Evolutionary conservation across 345 rosid species (phyloP), one percentile per base, ranked within the genome.

Genomic region (Citrus sinensis): DNA sequence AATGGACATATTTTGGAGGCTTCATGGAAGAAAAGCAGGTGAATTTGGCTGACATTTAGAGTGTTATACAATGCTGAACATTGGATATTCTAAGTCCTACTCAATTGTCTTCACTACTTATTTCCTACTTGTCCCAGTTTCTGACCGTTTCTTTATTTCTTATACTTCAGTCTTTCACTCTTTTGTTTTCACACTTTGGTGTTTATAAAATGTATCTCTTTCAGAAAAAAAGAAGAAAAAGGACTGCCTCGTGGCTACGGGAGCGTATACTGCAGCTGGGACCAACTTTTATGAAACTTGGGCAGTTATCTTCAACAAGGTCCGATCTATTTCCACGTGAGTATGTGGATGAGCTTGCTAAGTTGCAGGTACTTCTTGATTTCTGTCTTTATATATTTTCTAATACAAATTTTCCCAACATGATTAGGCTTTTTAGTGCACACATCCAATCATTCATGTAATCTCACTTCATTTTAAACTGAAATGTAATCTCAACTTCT

Each of bases 211-310:
- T 63, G 69, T 56, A 63, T 85, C 56, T 61, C n/a, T 7, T 81
- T 84, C 91, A 95, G 99, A 93, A 88, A 90, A 81, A 34, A 24
- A 80, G 97, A 76, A 89, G 97, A 70, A 83, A 80, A 70, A 87
- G 74, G 79, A 95, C 97, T 61, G 99, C 98, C 65, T 89, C 92
- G 1, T 95, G 99, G 99, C 86, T 95, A 71, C 84, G 97, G 82
- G 96, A 93, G 87, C 39, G 82, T 73, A 92, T 93, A 13, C 85
- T 95, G 89, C 96, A 95, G 86, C 97, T 95, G 66, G 99, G 99
- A 75, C 99, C 99, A 22, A 95, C 99, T 76, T 93, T 95, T 82
- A 95, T 95, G 77, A 95, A 95, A 86, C 90, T 95, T 16, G 99
- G 99, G 73, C 99, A 95, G 80, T 80, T 91, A 83, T 95, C 98